Conservation (phyloP, 495 filamentous ascomycete species). For the Aspergillus wentii region DNA sequence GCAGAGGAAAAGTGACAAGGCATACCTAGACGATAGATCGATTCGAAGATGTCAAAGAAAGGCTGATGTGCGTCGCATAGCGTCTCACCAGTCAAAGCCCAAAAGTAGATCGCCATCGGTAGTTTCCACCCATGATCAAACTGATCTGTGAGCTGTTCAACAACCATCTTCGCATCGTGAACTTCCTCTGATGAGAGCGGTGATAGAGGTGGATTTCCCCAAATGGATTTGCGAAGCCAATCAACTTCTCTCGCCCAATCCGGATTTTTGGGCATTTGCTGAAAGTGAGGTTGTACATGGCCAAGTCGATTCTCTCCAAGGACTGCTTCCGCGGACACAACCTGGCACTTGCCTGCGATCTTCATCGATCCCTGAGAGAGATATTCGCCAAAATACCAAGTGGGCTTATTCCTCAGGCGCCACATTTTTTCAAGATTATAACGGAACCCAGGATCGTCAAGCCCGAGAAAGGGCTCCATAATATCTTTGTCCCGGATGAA, state of each 20-base stretch:
- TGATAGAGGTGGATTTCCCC: background rate
- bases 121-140: background rate
- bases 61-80: too few species aligned
- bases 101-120: conserved; percentile 1
- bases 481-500: background rate
- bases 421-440: background rate
- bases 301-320: background rate
- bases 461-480: background rate
- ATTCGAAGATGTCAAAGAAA: too few species aligned
- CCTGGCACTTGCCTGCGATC: conserved; percentile 15
- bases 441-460: background rate
- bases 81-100: background rate
- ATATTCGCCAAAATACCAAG: conserved; percentile 31
- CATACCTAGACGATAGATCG: too few species aligned
- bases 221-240: background rate
- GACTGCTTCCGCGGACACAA: conserved; percentile 4
- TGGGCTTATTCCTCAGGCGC: background rate
- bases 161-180: background rate
- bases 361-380: conserved; percentile 30
- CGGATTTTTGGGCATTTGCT: background rate
- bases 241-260: background rate
- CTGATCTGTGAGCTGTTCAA: background rate
- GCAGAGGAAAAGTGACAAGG: too few species aligned
- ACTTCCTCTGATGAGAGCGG: background rate
- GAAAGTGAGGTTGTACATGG: background rate